Conservation (phyloP, 371 early-diverging fungal genomes). For the Mucor mucedo region DNA sequence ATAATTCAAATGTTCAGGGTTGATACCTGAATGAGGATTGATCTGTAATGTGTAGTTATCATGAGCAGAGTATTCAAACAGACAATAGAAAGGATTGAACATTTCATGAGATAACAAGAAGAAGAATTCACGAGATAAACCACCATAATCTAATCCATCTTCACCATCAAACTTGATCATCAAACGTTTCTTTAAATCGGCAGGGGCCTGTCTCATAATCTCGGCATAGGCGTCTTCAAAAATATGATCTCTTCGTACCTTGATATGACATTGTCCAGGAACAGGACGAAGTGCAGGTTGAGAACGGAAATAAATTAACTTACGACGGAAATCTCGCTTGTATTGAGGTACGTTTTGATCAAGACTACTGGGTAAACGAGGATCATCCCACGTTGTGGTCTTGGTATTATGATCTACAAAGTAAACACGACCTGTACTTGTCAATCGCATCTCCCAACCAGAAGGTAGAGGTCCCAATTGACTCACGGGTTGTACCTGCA, state of each 20-base stretch:
- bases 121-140: conserved; percentile 97
- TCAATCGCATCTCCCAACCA: conserved; percentile 97
- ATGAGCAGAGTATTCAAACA: conserved; percentile 97
- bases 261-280: conserved; percentile 91
- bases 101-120: conserved; percentile 96
- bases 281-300: conserved; percentile 89
- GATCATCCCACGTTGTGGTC: conserved; percentile 96
- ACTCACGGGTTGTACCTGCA: conserved; percentile 75
- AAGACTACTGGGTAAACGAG: conserved; percentile 90
- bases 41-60: conserved; percentile 97
- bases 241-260: conserved; percentile 84
- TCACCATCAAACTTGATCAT: conserved; percentile 98
- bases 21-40: conserved; percentile 94
- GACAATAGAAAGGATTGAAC: conserved; percentile 97
- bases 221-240: conserved; percentile 96
- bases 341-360: conserved; percentile 97
- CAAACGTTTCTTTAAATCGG: conserved; percentile 90
- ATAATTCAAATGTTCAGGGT: conserved; percentile 97
- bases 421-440: conserved; percentile 88
- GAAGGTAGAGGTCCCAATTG: conserved; percentile 91
- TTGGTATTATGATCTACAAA: conserved; percentile 95
- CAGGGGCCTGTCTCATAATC: conserved; percentile 85
- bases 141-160: conserved; percentile 98
- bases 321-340: conserved; percentile 97
- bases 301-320: conserved; percentile 93